A percentile compares a stretch with the other conserved stretches of the same genome.
Evolutionary conservation across 768 basidiomycete species (phyloP).

Genomic region (Gymnopilus dilepis): DNA sequence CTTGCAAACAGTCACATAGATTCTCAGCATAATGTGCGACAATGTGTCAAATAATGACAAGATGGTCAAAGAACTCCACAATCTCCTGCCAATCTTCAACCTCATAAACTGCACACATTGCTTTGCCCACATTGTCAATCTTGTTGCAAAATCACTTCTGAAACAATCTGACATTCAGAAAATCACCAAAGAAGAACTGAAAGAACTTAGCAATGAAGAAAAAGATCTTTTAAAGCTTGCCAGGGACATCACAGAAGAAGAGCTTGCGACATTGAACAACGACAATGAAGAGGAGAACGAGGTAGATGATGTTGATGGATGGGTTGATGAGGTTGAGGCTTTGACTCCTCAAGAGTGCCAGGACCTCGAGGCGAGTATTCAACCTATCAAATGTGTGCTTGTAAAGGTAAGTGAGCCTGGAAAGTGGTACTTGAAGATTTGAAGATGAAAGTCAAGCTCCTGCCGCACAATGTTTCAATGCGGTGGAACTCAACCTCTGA

Average conservation of each 20-base stretch:
- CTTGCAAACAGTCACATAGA: no score
- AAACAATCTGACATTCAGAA: not conserved
- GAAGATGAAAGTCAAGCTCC: not conserved
- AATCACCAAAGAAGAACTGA: not conserved
- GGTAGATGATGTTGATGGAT: not conserved
- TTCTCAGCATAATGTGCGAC: not conserved
- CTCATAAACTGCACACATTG: not conserved
- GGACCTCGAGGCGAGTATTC: not conserved
- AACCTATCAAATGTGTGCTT: not conserved
- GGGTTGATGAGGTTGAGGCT: not conserved
- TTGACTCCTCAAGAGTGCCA: not conserved
- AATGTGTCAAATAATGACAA: not conserved
- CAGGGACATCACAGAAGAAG: not conserved
- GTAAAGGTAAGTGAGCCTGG: not conserved
- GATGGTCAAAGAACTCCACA: not conserved
- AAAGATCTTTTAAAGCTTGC: not conserved
- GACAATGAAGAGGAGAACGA: not conserved
- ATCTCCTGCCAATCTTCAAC: not conserved
- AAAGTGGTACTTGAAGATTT: not conserved
- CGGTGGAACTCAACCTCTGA: not conserved
- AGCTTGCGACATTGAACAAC: not conserved
- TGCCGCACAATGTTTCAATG: not conserved
- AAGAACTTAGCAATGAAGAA: not conserved
- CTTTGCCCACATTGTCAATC: conserved; percentile 5
- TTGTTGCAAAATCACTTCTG: not conserved